These are phyloP conservation scores for Rhizopus delemar DNA, from an alignment of 371 early-diverging fungal species.

Conservation along the genomic window DNA sequence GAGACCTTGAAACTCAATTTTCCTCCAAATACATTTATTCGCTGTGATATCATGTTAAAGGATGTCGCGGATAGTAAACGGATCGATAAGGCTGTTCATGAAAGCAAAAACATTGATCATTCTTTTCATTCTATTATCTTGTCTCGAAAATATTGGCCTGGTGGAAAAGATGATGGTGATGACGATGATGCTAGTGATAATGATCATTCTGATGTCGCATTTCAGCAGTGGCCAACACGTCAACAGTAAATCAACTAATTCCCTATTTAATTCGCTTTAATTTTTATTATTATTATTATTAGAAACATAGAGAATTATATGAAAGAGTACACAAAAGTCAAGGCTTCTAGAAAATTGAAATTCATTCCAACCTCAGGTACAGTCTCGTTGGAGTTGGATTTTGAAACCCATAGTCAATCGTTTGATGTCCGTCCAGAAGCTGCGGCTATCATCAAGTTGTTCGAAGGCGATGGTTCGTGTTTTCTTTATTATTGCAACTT, in stretches of 20 bases:
- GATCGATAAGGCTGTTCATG: conserved; percentile 36
- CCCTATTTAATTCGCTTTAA: not conserved
- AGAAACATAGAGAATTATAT: conserved; percentile 24
- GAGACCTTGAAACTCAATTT: conserved; percentile 42
- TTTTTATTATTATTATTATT: not conserved
- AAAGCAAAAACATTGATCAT: conserved; percentile 2
- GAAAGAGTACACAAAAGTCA: conserved; percentile 21
- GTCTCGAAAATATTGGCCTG: conserved; percentile 42
- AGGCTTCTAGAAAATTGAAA: conserved; percentile 27
- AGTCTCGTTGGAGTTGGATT: conserved; percentile 32
- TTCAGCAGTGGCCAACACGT: conserved; percentile 7
- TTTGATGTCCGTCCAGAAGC: conserved; percentile 26
- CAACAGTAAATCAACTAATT: not conserved
- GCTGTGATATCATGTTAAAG: conserved; percentile 47
- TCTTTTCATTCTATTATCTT: conserved; percentile 32
- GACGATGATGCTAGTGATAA: conserved; percentile 12
- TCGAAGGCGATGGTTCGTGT: conserved; percentile 26
- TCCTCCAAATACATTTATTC: conserved; percentile 28
- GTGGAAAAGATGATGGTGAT: conserved; percentile 22
- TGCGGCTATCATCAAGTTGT: conserved; percentile 30
- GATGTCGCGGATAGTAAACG: conserved; percentile 38
- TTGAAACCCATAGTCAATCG: conserved; percentile 14
- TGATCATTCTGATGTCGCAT: not conserved
- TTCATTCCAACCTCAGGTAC: conserved; percentile 32
- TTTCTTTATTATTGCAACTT: not conserved